Conservation (phyloP, 2,329 filamentous ascomycete genomes). For the Alternaria ventricosa region DNA sequence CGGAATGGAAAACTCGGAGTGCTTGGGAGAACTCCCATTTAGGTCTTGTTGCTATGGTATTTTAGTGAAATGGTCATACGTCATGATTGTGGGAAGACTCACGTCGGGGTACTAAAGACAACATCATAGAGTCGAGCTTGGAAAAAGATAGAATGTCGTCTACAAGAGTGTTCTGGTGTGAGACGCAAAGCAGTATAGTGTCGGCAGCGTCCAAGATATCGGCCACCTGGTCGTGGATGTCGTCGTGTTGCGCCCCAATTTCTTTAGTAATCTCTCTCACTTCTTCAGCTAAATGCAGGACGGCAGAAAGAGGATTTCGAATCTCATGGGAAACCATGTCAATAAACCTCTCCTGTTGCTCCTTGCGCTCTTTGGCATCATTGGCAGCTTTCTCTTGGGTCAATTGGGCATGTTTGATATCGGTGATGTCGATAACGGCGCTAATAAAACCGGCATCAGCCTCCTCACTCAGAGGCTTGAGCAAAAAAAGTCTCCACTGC, state of each 20-base stretch:
- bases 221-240: constrained; percentile 28
- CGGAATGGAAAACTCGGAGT: constrained; percentile 51
- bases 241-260: constrained; percentile 21
- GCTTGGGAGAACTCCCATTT: constrained; percentile 48
- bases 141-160: constrained; percentile 57
- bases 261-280: constrained; percentile 46
- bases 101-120: constrained; percentile 44
- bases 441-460: constrained; percentile 55
- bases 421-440: constrained; percentile 55
- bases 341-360: constrained; percentile 56
- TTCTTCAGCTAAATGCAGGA: constrained; percentile 54
- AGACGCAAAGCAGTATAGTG: constrained; percentile 53
- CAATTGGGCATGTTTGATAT: constrained; percentile 53
- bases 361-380: constrained; percentile 53
- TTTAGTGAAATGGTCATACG: neutral
- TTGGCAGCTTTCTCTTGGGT: constrained; percentile 51
- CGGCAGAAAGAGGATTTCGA: constrained; percentile 47
- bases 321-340: constrained; percentile 55
- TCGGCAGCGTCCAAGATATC: constrained; percentile 46
- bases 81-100: constrained; percentile 10
- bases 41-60: constrained; percentile 31
- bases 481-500: constrained; percentile 52
- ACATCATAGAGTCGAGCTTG: constrained; percentile 57
- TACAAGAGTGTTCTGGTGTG: constrained; percentile 54
- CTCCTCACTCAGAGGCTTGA: constrained; percentile 52